These are phyloP conservation scores for Plasmodium knowlesi DNA, from an alignment of 169 alveolate species.

Conservation along the genomic window DNA sequence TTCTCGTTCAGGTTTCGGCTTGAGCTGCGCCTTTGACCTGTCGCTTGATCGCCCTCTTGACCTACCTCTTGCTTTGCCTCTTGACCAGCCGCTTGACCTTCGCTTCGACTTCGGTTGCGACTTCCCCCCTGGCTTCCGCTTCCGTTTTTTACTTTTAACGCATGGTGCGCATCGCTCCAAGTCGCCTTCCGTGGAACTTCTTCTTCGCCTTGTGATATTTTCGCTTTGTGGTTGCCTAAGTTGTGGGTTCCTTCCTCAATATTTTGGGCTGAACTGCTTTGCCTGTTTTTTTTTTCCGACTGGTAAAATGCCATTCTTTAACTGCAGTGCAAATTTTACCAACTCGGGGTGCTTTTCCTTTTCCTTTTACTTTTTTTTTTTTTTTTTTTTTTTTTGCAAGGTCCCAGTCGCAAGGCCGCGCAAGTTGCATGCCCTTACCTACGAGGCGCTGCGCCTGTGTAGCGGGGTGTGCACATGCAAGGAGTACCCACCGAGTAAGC, in stretches of 20 bases:
- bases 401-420: background rate
- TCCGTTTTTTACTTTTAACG: background rate
- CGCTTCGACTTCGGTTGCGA: background rate
- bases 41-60: background rate
- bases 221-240: background rate
- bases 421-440: background rate
- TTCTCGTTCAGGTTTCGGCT: background rate
- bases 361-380: background rate
- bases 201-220: background rate
- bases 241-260: background rate
- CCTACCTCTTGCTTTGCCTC: background rate
- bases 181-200: background rate
- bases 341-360: background rate
- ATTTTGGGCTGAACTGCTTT: background rate
- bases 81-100: background rate
- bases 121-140: background rate
- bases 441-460: background rate
- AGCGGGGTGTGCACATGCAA: background rate
- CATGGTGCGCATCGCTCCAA: background rate
- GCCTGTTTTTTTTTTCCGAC: background rate
- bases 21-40: background rate
- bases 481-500: background rate
- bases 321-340: background rate
- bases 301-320: constrained; percentile 1
- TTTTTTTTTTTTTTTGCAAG: background rate